phyloP scores from a whole-genome alignment of 352 stramenopile species.

The Phytophthora sojae region DNA sequence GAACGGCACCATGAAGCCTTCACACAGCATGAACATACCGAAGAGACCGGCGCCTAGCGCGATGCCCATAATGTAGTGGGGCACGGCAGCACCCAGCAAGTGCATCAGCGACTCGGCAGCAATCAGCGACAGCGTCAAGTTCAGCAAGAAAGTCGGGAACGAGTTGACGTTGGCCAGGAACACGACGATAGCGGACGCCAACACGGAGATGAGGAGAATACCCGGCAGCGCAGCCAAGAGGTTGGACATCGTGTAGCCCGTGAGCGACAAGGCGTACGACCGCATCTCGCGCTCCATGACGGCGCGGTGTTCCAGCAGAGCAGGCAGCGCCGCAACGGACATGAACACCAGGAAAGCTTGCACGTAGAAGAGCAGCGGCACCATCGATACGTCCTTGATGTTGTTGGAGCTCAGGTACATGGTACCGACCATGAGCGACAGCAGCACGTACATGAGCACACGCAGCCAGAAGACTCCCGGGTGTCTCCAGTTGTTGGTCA shows the following conservation, averaged over 20 bases:
- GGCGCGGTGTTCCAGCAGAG: slow-evolving; percentile 84
- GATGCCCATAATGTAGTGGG: slow-evolving; percentile 91
- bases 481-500: slow-evolving; percentile 75
- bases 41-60: slow-evolving; percentile 81
- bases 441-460: slow-evolving; percentile 84
- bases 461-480: slow-evolving; percentile 84
- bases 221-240: slow-evolving; percentile 77
- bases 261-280: slow-evolving; percentile 60
- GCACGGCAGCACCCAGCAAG: slow-evolving; percentile 77
- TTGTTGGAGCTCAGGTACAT: slow-evolving; percentile 75
- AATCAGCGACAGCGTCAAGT: slow-evolving; percentile 81
- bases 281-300: slow-evolving; percentile 88
- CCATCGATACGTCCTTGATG: slow-evolving; percentile 45
- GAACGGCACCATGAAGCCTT: slow-evolving; percentile 87
- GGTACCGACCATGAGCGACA: slow-evolving; percentile 79
- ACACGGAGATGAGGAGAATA: slow-evolving; percentile 70
- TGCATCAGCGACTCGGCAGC: slow-evolving; percentile 86
- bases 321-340: slow-evolving; percentile 89
- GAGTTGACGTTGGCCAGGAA: slow-evolving; percentile 63
- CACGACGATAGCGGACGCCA: slow-evolving; percentile 65
- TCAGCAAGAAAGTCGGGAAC: slow-evolving; percentile 71
- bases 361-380: slow-evolving; percentile 90
- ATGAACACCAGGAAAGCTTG: slow-evolving; percentile 94
- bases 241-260: slow-evolving; percentile 83
- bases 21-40: slow-evolving; percentile 89